These are phyloP conservation scores for Phaeosphaeriaceae sp. DNA, from an alignment of 2,329 filamentous ascomycete species.

Conservation along the genomic window DNA sequence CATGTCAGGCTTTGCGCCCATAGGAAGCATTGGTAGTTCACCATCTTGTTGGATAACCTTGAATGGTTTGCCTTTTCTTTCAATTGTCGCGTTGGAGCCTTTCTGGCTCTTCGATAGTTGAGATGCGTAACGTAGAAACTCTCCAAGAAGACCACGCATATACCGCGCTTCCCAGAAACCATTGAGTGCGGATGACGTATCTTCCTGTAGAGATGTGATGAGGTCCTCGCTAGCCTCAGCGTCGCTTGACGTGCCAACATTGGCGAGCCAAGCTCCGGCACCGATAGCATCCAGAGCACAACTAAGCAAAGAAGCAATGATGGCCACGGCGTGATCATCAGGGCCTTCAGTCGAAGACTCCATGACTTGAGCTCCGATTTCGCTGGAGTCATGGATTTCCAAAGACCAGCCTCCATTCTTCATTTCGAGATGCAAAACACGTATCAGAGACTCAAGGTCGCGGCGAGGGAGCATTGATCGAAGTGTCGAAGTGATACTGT, in stretches of 20 bases:
- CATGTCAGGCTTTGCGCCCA: conserved; percentile 70
- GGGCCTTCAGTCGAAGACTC: conserved; percentile 57
- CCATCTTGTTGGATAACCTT: conserved; percentile 52
- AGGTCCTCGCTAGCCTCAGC: conserved; percentile 67
- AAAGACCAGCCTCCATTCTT: conserved; percentile 78
- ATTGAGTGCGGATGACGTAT: conserved; percentile 74
- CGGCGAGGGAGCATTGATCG: conserved; percentile 69
- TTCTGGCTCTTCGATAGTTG: conserved; percentile 39
- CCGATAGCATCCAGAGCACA: conserved; percentile 79
- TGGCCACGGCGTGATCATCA: conserved; percentile 71
- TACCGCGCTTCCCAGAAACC: conserved; percentile 73
- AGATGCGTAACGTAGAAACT: conserved; percentile 66
- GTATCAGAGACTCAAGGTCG: conserved; percentile 74
- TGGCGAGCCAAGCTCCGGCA: conserved; percentile 71
- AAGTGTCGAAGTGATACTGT: conserved; percentile 67
- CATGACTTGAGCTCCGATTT: conserved; percentile 44
- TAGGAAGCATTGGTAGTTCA: conserved; percentile 64
- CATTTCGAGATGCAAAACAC: conserved; percentile 75
- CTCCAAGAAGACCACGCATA: conserved; percentile 69
- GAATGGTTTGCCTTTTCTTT: conserved; percentile 56
- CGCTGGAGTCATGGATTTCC: conserved; percentile 67
- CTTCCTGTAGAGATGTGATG: conserved; percentile 69
- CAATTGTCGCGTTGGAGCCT: conserved; percentile 38
- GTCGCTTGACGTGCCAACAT: conserved; percentile 57
- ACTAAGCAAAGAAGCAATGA: conserved; percentile 74